Evolutionary conservation across 331 rosid species (phyloP).

Genomic region (Malus hybrid): DNA sequence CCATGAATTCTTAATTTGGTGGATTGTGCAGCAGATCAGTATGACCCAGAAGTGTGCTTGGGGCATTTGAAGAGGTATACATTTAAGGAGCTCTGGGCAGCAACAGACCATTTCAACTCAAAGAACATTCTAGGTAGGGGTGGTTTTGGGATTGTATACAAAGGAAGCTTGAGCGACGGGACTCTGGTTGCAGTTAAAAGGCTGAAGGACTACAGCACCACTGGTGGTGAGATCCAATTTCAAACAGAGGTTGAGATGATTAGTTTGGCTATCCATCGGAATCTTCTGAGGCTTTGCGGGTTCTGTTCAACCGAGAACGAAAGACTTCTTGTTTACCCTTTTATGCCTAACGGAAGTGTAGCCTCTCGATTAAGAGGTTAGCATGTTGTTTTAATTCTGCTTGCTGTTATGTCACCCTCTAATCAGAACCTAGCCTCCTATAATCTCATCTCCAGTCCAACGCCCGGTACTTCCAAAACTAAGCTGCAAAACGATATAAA

Average conservation of each 20-base stretch:
- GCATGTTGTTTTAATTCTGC: conserved; percentile 11
- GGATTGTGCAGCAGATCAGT: conserved; percentile 63
- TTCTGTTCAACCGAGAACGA: conserved; percentile 93
- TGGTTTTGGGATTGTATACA: conserved; percentile 96
- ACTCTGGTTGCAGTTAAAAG: conserved; percentile 88
- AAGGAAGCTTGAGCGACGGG: conserved; percentile 74
- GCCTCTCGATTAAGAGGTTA: conserved; percentile 92
- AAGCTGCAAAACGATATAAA: neutral
- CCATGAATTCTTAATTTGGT: conserved; percentile 10
- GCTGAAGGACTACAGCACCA: conserved; percentile 82
- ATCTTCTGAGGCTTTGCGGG: conserved; percentile 88
- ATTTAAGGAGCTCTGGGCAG: conserved; percentile 86
- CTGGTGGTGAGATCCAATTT: conserved; percentile 96
- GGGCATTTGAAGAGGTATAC: conserved; percentile 90
- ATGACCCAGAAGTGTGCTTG: conserved; percentile 88
- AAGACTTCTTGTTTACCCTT: conserved; percentile 93
- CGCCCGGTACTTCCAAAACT: neutral
- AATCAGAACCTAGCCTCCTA: conserved; percentile 5
- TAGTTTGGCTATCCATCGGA: conserved; percentile 90
- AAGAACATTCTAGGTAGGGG: conserved; percentile 94
- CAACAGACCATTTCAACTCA: conserved; percentile 88
- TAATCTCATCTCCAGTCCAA: neutral
- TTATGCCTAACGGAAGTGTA: conserved; percentile 94
- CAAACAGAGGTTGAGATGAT: conserved; percentile 99
- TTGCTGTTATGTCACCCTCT: neutral